Base-by-base conservation (phyloP, 140 eudicot species). In the Cichorium intybus region DNA sequence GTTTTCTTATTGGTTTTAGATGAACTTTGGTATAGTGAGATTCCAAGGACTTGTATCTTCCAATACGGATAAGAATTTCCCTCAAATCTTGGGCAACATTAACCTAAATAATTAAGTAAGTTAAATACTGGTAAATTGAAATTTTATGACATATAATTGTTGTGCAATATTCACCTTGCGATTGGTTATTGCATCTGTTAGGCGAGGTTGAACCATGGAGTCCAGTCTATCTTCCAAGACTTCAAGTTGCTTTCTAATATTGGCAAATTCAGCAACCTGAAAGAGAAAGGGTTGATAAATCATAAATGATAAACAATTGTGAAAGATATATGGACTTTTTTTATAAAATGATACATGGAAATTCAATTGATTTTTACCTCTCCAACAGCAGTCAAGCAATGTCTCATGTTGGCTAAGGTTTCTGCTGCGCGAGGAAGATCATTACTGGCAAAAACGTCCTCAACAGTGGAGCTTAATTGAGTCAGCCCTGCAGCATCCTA, bases 241-340 rank as follows among this genome's bases (percentile, higher is more conserved):
- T 84, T 94, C 99, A 71, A 94, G 99, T 75, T 94, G 99, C 91
- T 80, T 94, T 80, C 97, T 89, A 34, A 94, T 83, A 64, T 94
- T 94, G 56, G 99, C 99, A 78, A 94, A 94, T 75, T 94, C 99
- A 68, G 99, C 99, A 78, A 94, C 99, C 99, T 94, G 93, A 52
- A 53, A 28, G 64, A 54, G 68, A 45, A 53, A 18, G 12, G 22
- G 21, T 20, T 10, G 59, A 46, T 24, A 71, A 53, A 27, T 47
- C 66, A 69, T n/a, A n/a, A n/a, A n/a, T 10, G 59, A 46, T 24
- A 71, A 53, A 27, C 45, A 62, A 69, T 14, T 34, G 27, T 33
- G 24, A 39, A 31, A 55, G 46, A 10, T 60, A 51, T 58, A 33
- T 39, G 24, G 56, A 63, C 60, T 53, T 54, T 33, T 29, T 43